Base-by-base conservation (phyloP, 768 basidiomycete genomes). In the Lentinula raphanica region DNA sequence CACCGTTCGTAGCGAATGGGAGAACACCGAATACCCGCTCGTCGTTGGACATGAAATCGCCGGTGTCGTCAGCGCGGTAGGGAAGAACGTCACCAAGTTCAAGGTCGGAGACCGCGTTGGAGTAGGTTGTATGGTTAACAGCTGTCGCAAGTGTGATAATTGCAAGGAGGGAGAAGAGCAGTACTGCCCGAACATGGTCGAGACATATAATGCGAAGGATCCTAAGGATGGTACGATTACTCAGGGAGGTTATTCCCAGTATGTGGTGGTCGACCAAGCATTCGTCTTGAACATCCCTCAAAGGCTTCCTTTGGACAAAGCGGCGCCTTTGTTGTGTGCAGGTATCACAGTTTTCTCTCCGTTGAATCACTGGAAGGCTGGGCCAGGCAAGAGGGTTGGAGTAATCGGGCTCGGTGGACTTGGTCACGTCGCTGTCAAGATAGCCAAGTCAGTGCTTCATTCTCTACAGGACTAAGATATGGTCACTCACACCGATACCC, bases 311-410 rank as follows among this genome's bases (percentile, higher is more conserved):
- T 74, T 80, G 6, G 77, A 78, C 54, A 60, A 82, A 46, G 84
- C 82, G 3, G 84, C 84, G 1, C 83, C 85, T 6, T 79, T 88
- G 79, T 68, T 87, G 46, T 88, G 84, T 64, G 86, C 75, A 5
- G 85, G 85, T 28, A 66, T 86, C n/a, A 86, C 85, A 6, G 79
- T 82, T 7, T 86, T 74, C 71, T 84, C 83, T 0, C 85, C 87
- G 12, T 71, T 88, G 19, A 72, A 79, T 79, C 6, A 68, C 69
- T 59, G 74, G 74, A 70, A 23, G n/a, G 67, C 62, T 57, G 84
- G 84, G 0, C 81, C 83, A 1, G 86, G 85, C 42, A 85, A 82
- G 71, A 79, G 76, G 60, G 81, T 89, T 62, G 87, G 85, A 44
- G 69, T 89, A 42, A 72, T 88, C 60, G 86, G 86, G 42, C 78